Evolutionary conservation across 192 early-diverging fungal genomes (phyloP).

Genomic region (Linnemannia exigua): DNA sequence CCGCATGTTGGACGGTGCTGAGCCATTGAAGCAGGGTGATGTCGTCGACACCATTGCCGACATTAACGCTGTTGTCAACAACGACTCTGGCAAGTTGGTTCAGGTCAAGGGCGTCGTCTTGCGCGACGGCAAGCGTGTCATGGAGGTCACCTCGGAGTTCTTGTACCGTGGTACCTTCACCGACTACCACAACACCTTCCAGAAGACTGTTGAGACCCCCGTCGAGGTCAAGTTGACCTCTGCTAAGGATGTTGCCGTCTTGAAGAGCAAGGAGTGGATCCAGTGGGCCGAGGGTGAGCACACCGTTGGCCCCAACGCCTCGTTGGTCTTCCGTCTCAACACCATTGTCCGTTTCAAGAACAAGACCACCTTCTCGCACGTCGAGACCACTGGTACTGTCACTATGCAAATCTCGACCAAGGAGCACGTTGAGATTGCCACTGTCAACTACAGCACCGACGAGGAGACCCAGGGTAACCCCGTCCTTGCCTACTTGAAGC

Average conservation of each 20-base stretch:
- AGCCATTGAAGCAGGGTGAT: slow-evolving; percentile 85
- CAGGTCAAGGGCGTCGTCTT: slow-evolving; percentile 87
- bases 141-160: slow-evolving; percentile 92
- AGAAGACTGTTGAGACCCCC: slow-evolving; percentile 85
- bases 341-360: slow-evolving; percentile 74
- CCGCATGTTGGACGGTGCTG: slow-evolving; percentile 82
- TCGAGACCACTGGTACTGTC: slow-evolving; percentile 83
- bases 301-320: slow-evolving; percentile 67
- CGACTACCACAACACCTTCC: slow-evolving; percentile 93
- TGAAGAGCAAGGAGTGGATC: slow-evolving; percentile 93
- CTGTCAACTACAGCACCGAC: slow-evolving; percentile 79
- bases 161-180: slow-evolving; percentile 92
- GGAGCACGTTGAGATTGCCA: slow-evolving; percentile 87
- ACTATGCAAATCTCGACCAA: slow-evolving; percentile 85
- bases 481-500: slow-evolving; percentile 90
- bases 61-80: slow-evolving; percentile 90
- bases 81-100: slow-evolving; percentile 92
- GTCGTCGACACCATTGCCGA: slow-evolving; percentile 85
- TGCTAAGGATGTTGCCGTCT: slow-evolving; percentile 90
- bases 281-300: slow-evolving; percentile 77
- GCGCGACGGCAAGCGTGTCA: slow-evolving; percentile 79
- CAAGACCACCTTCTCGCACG: slow-evolving; percentile 73
- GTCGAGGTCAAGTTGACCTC: slow-evolving; percentile 77
- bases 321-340: slow-evolving; percentile 84
- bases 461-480: slow-evolving; percentile 88